Percentiles rank a stretch among this genome's conserved stretches.
Conservation (phyloP, 2,329 filamentous ascomycete species). For the Hypoxylon sp. region DNA sequence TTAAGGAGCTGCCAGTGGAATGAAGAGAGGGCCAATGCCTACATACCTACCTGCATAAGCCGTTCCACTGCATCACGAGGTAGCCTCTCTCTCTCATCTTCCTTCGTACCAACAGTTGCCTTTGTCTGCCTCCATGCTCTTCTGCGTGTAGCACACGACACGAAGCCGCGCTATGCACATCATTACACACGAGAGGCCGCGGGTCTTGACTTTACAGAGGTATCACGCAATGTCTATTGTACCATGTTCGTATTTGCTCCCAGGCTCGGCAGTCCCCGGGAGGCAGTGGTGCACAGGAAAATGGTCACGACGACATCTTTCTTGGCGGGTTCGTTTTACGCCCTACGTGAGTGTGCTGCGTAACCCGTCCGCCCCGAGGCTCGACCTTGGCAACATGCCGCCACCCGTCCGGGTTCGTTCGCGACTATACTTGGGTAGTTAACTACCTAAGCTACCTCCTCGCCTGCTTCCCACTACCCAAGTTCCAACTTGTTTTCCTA, state of each 20-base stretch:
- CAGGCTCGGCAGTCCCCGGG: background rate
- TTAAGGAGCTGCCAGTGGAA: background rate
- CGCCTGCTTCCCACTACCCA: background rate
- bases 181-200: background rate
- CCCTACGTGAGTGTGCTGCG: background rate
- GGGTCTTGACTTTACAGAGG: background rate
- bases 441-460: too few species aligned
- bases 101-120: background rate
- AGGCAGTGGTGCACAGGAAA: background rate
- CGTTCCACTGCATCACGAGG: background rate
- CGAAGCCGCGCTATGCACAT: background rate
- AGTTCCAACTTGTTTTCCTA: too few species aligned
- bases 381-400: background rate
- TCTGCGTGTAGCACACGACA: background rate
- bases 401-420: background rate
- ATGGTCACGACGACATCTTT: too few species aligned
- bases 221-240: background rate
- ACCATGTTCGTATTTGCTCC: background rate
- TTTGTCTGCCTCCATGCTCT: background rate
- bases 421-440: background rate
- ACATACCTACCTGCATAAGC: background rate
- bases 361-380: background rate
- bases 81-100: background rate
- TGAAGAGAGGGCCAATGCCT: background rate
- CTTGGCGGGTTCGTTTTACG: background rate